Evolutionary conservation across 441 rosid genomes (phyloP).

Genomic region (Monsonia emarginata): DNA sequence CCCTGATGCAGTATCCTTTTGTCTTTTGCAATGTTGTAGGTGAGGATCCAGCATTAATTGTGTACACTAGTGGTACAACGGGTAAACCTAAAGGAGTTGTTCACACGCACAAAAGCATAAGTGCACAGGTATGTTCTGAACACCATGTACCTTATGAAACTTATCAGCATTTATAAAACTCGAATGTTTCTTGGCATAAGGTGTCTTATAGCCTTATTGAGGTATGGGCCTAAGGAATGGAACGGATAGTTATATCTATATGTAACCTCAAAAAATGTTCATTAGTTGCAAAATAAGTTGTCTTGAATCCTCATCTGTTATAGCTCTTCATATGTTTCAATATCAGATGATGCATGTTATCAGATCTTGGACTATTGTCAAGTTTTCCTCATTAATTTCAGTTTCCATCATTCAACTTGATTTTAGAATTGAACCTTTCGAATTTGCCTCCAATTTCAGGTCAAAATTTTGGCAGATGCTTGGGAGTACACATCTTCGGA

Average conservation of each 20-base stretch:
- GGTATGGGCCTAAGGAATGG: background rate
- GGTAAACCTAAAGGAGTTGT: conserved; percentile 97
- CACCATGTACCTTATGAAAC: background rate
- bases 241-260: background rate
- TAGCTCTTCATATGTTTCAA: background rate
- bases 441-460: conserved; percentile 42
- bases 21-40: conserved; percentile 30
- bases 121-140: conserved; percentile 54
- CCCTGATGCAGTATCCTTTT: conserved; percentile 12
- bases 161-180: background rate
- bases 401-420: conserved; percentile 3
- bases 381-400: conserved; percentile 8
- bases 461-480: conserved; percentile 64
- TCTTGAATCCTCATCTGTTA: background rate
- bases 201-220: background rate
- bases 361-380: background rate
- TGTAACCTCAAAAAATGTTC: background rate
- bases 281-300: background rate
- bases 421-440: conserved; percentile 7
- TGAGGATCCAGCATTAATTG: conserved; percentile 74
- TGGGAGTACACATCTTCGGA: conserved; percentile 84
- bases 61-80: conserved; percentile 96
- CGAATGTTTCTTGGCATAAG: background rate
- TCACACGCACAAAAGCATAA: conserved; percentile 78
- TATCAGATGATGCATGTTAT: background rate